Percentiles rank a stretch among this genome's conserved stretches.
phyloP scores from a whole-genome alignment of 2,329 filamentous ascomycete species.

The Pseudocercospora pini-densiflorae region DNA sequence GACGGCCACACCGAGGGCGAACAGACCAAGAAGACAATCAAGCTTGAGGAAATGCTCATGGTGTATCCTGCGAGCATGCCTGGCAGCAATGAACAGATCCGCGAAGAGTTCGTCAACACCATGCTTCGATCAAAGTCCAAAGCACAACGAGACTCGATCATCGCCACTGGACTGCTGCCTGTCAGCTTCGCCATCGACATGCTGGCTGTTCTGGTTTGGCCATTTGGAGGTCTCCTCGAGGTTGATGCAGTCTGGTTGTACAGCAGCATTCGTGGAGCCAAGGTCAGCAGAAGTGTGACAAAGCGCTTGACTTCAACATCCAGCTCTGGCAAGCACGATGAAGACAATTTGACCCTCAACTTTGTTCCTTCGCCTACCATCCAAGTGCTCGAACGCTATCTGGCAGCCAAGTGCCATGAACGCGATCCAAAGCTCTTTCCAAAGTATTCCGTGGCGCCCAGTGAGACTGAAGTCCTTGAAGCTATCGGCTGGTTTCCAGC shows the following conservation, averaged over 20 bases:
- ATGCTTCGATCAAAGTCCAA: conserved; percentile 51
- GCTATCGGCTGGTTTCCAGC: conserved; percentile 50
- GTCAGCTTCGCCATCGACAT: conserved; percentile 34
- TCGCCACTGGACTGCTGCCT: conserved; percentile 50
- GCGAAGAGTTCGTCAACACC: conserved; percentile 48
- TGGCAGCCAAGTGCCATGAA: conserved; percentile 46
- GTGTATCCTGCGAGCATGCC: conserved; percentile 42
- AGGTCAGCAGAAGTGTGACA: conserved; percentile 20
- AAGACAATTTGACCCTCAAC: conserved; percentile 40
- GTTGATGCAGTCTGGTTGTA: conserved; percentile 35
- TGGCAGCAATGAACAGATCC: conserved; percentile 33
- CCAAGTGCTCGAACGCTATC: conserved; percentile 44
- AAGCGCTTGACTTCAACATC: conserved; percentile 24
- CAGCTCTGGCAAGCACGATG: conserved; percentile 18
- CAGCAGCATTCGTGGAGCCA: conserved; percentile 51
- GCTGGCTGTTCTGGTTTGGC: conserved; percentile 41
- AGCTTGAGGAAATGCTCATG: conserved; percentile 46
- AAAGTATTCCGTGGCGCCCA: conserved; percentile 36
- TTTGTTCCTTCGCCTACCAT: conserved; percentile 45
- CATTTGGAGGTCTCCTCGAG: conserved; percentile 44
- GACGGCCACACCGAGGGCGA: conserved; percentile 22
- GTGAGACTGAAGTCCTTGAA: conserved; percentile 47
- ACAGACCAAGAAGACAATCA: conserved; percentile 36
- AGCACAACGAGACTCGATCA: conserved; percentile 48
- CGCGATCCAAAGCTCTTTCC: conserved; percentile 44